Evolutionary conservation across 1,284 basidiomycete species (phyloP), one percentile per base, ranked within the genome.

Genomic region (Naganishia albida): DNA sequence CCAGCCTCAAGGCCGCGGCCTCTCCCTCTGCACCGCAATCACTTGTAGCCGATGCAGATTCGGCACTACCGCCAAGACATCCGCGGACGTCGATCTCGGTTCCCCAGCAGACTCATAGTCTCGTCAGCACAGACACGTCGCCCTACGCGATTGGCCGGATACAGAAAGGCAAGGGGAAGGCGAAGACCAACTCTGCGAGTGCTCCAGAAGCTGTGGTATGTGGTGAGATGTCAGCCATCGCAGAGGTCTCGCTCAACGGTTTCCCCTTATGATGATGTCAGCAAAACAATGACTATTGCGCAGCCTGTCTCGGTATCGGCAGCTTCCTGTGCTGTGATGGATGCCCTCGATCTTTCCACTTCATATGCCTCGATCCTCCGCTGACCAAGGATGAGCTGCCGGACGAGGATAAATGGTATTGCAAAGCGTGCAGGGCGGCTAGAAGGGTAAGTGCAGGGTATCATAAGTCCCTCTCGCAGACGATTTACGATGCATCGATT

Each of bases 271-370:
- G 40, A 7, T 34, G 7, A 34, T 40, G 26, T 15, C 73, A 91
- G 88, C 81, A 87, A 63, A 98, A 98, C 78, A 88, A 97, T 76
- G 94, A 98, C 77, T 91, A 91, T 74, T 98, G 94, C 77, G 94
- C 93, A 59, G 86, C 91, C 1, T 98, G 95, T 79, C 85, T 87
- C 30, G 83, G 83, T 15, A 81, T 82, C 55, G 84, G 84, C 30
- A 90, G 93, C 64, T 82, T 94, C 67, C 85, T 95, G 10, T 98
- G 97, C 77, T 99, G 95, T 79, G 95, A 99, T 76, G 93, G 94
- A 15, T 99, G 96, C 76, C 91, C 95, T 38, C 84, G 90, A 69
- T 92, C 93, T 25, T 99, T 97, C 78, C 95, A 99, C 80, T 87
- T 98, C 68, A 88, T 88, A 84, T 99, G 95, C 78, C 85, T 99